Base-by-base conservation (phyloP, 2,329 filamentous ascomycete genomes). In the Zymoseptoria ardabiliae region DNA sequence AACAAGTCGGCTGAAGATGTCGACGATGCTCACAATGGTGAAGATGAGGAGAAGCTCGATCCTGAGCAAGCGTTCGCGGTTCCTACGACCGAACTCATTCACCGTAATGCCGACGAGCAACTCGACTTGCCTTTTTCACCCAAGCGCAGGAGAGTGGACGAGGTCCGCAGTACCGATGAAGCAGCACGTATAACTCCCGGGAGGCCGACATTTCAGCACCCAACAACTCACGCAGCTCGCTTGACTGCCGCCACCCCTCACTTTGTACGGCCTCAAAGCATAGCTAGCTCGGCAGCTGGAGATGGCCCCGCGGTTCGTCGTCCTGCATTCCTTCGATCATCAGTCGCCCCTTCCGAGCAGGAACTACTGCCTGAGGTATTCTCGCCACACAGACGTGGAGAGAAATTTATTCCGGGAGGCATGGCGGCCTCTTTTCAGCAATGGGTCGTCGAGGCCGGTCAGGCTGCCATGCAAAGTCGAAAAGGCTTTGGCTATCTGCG, bases 301-400 rank as follows among this genome's bases (percentile, higher is more conserved):
- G 57, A 62, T 10, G 56, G 41, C 41, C 45, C 55, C 45, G 52
- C 48, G 48, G 50, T 59, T 56, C 63, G 58, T 21, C 72, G 75
- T 51, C 75, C 76, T 9, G 65, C 71, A 17, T 78, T 78, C 68
- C 65, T 77, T 51, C 70, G 72, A 59, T 72, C 74, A 2, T 66
- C 71, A 2, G 60, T 64, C 3, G 69, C 70, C 11, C 66, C 71
- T 2, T 70, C 68, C 11, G 70, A 72, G 2, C 63, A 51, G 11
- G 70, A 71, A 4, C 78, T 79, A 0, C 70, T 81, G 0, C 80
- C 81, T 0, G 78, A 81, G 49, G 74, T 78, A 48, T 84, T 84
- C 68, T 82, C 81, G 0, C 81, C 82, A 1, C 77, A 79, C 53
- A 74, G 79, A 23, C 77, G 76, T 60, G 76, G 75, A 0, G 75